Evolutionary conservation across 139 green algal genomes (phyloP), one percentile per base, ranked within the genome.

Genomic region (Choricystis sp.): DNA sequence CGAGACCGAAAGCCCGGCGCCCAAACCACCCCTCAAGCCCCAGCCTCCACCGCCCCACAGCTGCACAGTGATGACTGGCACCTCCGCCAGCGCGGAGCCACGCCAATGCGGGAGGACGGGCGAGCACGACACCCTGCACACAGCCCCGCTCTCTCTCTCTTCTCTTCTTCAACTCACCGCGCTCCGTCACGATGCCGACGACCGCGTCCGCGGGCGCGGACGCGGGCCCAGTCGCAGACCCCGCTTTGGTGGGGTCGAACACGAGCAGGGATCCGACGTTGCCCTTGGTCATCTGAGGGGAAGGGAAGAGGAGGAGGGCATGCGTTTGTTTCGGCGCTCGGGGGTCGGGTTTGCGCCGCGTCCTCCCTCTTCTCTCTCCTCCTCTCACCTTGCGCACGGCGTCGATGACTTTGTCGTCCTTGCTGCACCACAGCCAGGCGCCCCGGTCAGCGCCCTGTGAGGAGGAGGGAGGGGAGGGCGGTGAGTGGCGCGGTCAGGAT

Each of bases 141-240:
- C n/a, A n/a, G n/a, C n/a, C n/a, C n/a, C n/a, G n/a, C 40, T 52
- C 40, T 52, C 40, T 16, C 40, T 21, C 40, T 16, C 40, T 9
- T 16, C 40, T 16, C 40, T 16, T 16, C 40, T 52, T 52, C 40
- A 52, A 52, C 69, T 9, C 65, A 76, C 72, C 76, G 68, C 78
- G 69, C 69, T 84, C 78, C 9, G 78, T 84, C n/a, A 84, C 61
- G 60, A 84, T 80, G 20, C 78, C 78, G 23, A 79, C 75, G 30
- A 84, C 78, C 3, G 78, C 72, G 29, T 84, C 78, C 21, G 49
- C 63, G 57, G 56, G 25, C n/a, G 24, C 27, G 3, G 65, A 57
- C 14, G 29, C 62, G n/a, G n/a, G n/a, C n/a, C n/a, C n/a, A n/a
- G n/a, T n/a, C n/a, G 60, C 60, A 23, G 69, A 31, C 5, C 29